These are phyloP conservation scores for Bjerkandera adusta DNA, from an alignment of 1,284 basidiomycete species.

Conservation along the genomic window DNA sequence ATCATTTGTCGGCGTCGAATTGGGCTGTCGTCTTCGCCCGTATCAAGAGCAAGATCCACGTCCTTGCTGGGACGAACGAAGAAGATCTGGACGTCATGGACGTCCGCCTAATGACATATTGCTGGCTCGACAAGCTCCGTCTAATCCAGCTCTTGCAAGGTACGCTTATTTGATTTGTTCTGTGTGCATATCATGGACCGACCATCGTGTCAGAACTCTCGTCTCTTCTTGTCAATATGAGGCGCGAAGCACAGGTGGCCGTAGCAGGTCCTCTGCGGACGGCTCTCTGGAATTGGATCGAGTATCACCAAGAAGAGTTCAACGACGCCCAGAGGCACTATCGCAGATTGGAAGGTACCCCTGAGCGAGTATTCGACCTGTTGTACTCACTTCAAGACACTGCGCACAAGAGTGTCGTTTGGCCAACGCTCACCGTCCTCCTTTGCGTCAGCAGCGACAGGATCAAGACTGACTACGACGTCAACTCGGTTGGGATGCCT, in stretches of 20 bases:
- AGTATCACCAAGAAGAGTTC: conserved; percentile 80
- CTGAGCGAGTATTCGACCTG: conserved; percentile 82
- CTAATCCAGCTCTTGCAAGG: conserved; percentile 69
- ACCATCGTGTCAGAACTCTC: conserved; percentile 60
- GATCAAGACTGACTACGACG: conserved; percentile 54
- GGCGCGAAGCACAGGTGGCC: conserved; percentile 69
- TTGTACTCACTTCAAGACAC: conserved; percentile 60
- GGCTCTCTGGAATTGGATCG: conserved; percentile 93
- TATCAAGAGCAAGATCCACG: conserved; percentile 71
- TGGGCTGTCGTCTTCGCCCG: conserved; percentile 81
- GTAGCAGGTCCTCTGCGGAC: conserved; percentile 75
- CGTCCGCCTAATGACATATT: conserved; percentile 71
- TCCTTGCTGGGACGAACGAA: conserved; percentile 52
- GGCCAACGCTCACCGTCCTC: conserved; percentile 81
- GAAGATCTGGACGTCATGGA: conserved; percentile 68
- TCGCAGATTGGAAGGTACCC: conserved; percentile 72
- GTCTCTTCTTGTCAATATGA: conserved; percentile 83
- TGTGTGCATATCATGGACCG: conserved; percentile 1
- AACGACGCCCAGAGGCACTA: conserved; percentile 66
- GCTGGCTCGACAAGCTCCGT: conserved; percentile 63
- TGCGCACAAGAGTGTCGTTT: conserved; percentile 60
- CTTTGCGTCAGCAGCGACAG: conserved; percentile 80
- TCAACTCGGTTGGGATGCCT: conserved; percentile 28
- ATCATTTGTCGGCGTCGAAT: conserved; percentile 88
- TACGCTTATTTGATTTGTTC: conserved; percentile 25